Evolutionary conservation across 139 green algal genomes (phyloP).

Genomic region (Coccomyxa sp.): DNA sequence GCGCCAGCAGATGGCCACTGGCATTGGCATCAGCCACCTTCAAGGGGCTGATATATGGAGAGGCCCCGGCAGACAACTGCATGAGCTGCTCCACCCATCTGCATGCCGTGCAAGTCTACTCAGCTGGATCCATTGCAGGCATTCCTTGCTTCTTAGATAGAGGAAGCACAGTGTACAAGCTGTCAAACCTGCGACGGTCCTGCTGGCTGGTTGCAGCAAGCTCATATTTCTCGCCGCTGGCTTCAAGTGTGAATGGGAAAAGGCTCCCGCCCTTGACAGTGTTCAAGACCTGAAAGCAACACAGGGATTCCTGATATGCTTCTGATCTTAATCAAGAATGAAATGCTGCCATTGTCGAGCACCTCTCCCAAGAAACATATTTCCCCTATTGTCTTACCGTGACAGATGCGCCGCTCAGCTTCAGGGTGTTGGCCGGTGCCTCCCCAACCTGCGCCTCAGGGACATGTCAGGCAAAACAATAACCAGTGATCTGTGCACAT

Average conservation of each 20-base stretch:
- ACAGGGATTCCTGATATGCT: no score
- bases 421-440: slow-evolving; percentile 3
- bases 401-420: neutral
- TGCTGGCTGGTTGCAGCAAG: slow-evolving; percentile 3
- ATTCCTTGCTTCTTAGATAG: neutral
- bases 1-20: neutral
- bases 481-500: no score
- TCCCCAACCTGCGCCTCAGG: slow-evolving; percentile 11
- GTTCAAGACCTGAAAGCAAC: neutral
- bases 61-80: neutral
- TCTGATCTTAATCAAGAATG: no score
- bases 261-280: neutral
- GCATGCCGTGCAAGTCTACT: neutral
- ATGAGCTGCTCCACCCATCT: neutral
- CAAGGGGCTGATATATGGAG: neutral
- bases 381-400: neutral
- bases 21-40: neutral
- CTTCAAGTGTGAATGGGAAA: neutral
- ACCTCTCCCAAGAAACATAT: no score
- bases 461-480: neutral
- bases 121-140: neutral
- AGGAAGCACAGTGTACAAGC: neutral
- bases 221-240: neutral
- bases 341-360: no score
- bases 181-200: neutral